phyloP scores from a whole-genome alignment of 371 early-diverging fungal species.

The Mucor piriformis region DNA sequence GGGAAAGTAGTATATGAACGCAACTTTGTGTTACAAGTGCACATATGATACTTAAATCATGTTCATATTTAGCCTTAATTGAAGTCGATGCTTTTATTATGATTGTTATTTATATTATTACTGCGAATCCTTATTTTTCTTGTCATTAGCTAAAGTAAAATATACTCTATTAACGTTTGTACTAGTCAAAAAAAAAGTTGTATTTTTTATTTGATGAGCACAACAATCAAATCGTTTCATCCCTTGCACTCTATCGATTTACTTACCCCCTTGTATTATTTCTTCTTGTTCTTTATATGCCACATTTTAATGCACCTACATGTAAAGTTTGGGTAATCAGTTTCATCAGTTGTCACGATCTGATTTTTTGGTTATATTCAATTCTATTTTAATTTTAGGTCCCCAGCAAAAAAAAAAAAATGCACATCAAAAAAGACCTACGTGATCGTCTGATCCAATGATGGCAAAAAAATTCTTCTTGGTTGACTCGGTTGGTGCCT shows the following conservation, averaged over 20 bases:
- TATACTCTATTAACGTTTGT: background rate
- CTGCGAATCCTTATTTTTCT: background rate
- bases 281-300: background rate
- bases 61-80: slow-evolving; percentile 10
- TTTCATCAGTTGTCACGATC: background rate
- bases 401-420: background rate
- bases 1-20: background rate
- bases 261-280: slow-evolving; percentile 2
- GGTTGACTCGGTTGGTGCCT: background rate
- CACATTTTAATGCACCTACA: background rate
- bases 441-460: slow-evolving; percentile 11
- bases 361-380: slow-evolving; percentile 4
- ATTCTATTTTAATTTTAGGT: slow-evolving; percentile 6
- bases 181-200: slow-evolving; percentile 9
- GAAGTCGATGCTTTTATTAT: slow-evolving; percentile 4
- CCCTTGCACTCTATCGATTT: slow-evolving; percentile 6
- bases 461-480: background rate
- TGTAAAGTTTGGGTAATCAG: background rate
- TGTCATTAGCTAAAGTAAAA: background rate
- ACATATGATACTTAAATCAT: background rate
- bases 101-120: background rate
- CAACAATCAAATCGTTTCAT: slow-evolving; percentile 18
- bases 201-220: background rate
- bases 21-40: background rate
- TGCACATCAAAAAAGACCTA: background rate